Evolutionary conservation across 169 alveolate species (phyloP).

Genomic region (Plasmodium inui): DNA sequence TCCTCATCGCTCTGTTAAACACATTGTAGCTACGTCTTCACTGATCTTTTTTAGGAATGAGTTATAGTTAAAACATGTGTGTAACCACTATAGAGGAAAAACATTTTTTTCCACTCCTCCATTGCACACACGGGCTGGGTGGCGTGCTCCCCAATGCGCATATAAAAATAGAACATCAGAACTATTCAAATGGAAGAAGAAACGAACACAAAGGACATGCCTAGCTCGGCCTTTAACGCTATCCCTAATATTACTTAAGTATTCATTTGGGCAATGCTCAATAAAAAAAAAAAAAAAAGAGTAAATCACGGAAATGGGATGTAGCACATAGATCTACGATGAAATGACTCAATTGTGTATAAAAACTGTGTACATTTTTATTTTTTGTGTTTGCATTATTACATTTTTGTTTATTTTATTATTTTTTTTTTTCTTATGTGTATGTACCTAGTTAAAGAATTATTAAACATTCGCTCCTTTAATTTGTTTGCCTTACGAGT

Average conservation of each 20-base stretch:
- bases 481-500: background rate
- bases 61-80: background rate
- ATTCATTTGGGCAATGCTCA: background rate
- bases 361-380: background rate
- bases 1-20: background rate
- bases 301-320: background rate
- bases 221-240: background rate
- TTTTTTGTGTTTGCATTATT: background rate
- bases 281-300: background rate
- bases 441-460: background rate
- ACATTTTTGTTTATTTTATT: background rate
- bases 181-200: background rate
- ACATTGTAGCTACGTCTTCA: background rate
- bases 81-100: background rate
- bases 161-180: background rate
- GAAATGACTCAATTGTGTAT: background rate
- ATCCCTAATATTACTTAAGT: background rate
- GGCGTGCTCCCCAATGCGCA: background rate
- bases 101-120: background rate
- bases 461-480: background rate
- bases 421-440: background rate
- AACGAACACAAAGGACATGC: background rate
- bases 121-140: background rate
- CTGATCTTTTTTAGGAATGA: background rate
- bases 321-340: background rate